phyloP scores from a whole-genome alignment of 2,329 filamentous ascomycete genomes.

The Mollisiaceae sp. region DNA sequence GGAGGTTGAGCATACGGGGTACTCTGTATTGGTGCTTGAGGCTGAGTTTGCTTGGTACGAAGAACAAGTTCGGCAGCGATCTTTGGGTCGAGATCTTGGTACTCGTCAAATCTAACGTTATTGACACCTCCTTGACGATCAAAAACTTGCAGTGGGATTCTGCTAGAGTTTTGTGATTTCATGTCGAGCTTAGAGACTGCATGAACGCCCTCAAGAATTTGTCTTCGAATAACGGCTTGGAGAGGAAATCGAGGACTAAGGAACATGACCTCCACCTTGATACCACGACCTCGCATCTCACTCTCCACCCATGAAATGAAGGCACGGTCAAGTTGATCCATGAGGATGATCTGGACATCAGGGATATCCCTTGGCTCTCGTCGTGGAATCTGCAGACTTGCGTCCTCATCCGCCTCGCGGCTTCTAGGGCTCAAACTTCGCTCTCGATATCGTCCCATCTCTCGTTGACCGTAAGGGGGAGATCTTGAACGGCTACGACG shows the following conservation, averaged over 20 bases:
- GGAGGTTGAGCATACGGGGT: conserved; percentile 28
- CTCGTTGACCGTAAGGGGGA: conserved; percentile 59
- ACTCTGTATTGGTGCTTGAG: conserved; percentile 38
- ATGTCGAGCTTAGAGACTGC: conserved; percentile 80
- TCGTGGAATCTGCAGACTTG: conserved; percentile 73
- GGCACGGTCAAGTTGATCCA: conserved; percentile 77
- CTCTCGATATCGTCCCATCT: conserved; percentile 62
- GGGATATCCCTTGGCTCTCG: conserved; percentile 78
- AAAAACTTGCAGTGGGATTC: conserved; percentile 84
- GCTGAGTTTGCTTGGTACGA: conserved; percentile 64
- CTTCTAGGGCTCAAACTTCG: conserved; percentile 73
- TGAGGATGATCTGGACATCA: conserved; percentile 85
- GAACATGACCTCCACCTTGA: conserved; percentile 80
- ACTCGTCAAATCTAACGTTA: conserved; percentile 86
- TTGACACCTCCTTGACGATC: conserved; percentile 75
- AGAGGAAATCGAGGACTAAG: conserved; percentile 78
- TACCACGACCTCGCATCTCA: conserved; percentile 71
- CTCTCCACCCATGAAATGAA: conserved; percentile 85
- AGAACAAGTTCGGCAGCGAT: conserved; percentile 82
- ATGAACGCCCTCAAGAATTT: conserved; percentile 86
- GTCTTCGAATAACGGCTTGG: conserved; percentile 78
- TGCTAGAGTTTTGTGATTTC: conserved; percentile 70
- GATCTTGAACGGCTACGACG: conserved; percentile 72
- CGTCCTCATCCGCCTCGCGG: conserved; percentile 59
- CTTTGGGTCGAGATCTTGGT: conserved; percentile 78